These are phyloP conservation scores for Keqinozyma sinolaborantium DNA, from an alignment of 1,139 yeast species.

Conservation along the genomic window DNA sequence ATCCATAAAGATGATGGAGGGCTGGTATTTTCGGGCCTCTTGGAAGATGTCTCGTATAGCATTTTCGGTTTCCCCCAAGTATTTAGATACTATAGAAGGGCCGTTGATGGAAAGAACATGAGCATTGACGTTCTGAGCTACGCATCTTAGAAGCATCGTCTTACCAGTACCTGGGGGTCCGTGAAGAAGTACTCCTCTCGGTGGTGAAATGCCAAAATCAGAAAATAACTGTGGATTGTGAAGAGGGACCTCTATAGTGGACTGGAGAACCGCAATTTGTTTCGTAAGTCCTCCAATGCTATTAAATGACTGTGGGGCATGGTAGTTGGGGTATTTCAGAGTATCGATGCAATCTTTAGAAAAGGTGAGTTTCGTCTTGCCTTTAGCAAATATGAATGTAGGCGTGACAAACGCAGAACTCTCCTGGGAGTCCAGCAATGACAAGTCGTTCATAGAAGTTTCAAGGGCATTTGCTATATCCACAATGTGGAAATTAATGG, in stretches of 20 bases:
- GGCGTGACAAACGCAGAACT: slow-evolving; percentile 35
- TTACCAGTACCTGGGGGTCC: slow-evolving; percentile 99
- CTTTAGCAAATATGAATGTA: slow-evolving; percentile 39
- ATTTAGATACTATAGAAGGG: slow-evolving; percentile 88
- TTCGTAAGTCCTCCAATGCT: slow-evolving; percentile 75
- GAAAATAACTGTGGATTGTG: slow-evolving; percentile 73
- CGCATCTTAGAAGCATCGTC: slow-evolving; percentile 80
- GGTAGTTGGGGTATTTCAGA: slow-evolving; percentile 36
- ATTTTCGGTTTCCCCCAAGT: slow-evolving; percentile 89
- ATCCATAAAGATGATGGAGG: slow-evolving; percentile 82
- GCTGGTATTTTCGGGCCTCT: slow-evolving; percentile 83
- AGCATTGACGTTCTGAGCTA: slow-evolving; percentile 68
- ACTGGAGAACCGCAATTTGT: slow-evolving; percentile 59
- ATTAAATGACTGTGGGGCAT: slow-evolving; percentile 39
- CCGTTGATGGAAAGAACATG: slow-evolving; percentile 86
- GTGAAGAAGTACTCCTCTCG: slow-evolving; percentile 83
- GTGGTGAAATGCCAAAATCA: slow-evolving; percentile 86
- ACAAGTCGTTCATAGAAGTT: slow-evolving; percentile 23
- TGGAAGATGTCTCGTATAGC: slow-evolving; percentile 75
- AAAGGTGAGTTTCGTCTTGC: slow-evolving; percentile 25
- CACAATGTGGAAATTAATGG: slow-evolving; percentile 12
- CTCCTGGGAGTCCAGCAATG: slow-evolving; percentile 12
- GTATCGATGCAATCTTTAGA: slow-evolving; percentile 9
- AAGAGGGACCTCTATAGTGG: slow-evolving; percentile 77
- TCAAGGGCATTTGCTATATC: slow-evolving; percentile 21